These are phyloP conservation scores for Xylaria sp. DNA, from an alignment of 2,329 filamentous ascomycete species.

Conservation along the genomic window DNA sequence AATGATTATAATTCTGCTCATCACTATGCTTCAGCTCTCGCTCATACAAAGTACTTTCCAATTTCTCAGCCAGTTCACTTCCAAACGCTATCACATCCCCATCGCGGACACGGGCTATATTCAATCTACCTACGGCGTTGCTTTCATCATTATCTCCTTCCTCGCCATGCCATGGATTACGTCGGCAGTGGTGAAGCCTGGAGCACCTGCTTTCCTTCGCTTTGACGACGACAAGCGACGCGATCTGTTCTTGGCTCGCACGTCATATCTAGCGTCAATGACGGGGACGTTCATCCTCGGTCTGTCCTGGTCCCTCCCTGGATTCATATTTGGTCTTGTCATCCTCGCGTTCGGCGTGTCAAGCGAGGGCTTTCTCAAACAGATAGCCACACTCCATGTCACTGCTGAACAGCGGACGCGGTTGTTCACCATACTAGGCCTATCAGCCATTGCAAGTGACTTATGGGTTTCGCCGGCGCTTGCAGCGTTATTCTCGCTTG, in stretches of 20 bases:
- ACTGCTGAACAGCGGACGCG: slow-evolving; percentile 47
- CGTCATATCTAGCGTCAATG: slow-evolving; percentile 41
- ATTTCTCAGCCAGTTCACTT: slow-evolving; percentile 49
- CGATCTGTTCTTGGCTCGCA: slow-evolving; percentile 46
- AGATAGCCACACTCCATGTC: slow-evolving; percentile 44
- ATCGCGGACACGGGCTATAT: slow-evolving; percentile 49
- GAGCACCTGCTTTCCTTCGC: slow-evolving; percentile 40
- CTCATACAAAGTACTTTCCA: slow-evolving; percentile 42
- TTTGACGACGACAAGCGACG: slow-evolving; percentile 43
- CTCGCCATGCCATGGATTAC: slow-evolving; percentile 46
- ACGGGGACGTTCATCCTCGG: slow-evolving; percentile 46
- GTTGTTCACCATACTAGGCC: slow-evolving; percentile 45
- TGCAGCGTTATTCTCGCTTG: slow-evolving; percentile 47
- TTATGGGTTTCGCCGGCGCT: slow-evolving; percentile 47
- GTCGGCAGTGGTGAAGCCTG: slow-evolving; percentile 38
- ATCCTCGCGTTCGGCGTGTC: slow-evolving; percentile 48
- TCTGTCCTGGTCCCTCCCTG: slow-evolving; percentile 42
- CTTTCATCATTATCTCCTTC: slow-evolving; percentile 44
- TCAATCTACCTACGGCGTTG: slow-evolving; percentile 48
- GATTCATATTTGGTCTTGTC: slow-evolving; percentile 46
- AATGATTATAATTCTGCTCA: slow-evolving; percentile 41
- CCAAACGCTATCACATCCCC: slow-evolving; percentile 48
- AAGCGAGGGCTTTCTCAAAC: slow-evolving; percentile 46
- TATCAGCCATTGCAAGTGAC: slow-evolving; percentile 42
- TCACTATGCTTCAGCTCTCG: slow-evolving; percentile 40